A percentile compares a stretch with the other conserved stretches of the same genome.
These are phyloP conservation scores for Populus deltoides DNA, from an alignment of 345 rosid genomes.

Conservation along the genomic window DNA sequence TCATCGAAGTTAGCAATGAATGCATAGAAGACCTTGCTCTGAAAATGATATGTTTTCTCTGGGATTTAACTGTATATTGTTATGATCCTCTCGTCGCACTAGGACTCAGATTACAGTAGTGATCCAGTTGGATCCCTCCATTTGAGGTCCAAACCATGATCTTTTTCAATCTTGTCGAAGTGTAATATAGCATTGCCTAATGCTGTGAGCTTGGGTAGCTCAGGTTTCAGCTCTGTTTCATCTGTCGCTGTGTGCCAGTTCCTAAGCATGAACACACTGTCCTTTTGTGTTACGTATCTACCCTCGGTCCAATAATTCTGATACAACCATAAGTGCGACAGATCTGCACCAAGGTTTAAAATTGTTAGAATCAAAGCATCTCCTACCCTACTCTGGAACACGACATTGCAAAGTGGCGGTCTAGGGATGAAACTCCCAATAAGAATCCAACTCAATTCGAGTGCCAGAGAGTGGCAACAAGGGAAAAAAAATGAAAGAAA, in stretches of 20 bases:
- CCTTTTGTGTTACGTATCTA: not conserved
- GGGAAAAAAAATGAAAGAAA: too few relatives aligned
- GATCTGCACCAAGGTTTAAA: too few relatives aligned
- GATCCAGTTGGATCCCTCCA: too few relatives aligned
- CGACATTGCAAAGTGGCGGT: too few relatives aligned
- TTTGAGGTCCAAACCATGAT: not conserved
- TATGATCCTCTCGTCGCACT: not conserved
- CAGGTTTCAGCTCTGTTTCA: not conserved
- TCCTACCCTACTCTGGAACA: too few relatives aligned
- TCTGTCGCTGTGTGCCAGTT: not conserved
- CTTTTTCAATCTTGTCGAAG: not conserved
- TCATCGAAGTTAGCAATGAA: not conserved
- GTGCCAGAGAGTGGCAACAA: too few relatives aligned
- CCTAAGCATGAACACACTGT: not conserved
- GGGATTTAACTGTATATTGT: not conserved
- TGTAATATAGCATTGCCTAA: not conserved
- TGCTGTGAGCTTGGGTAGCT: not conserved
- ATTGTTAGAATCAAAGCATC: too few relatives aligned
- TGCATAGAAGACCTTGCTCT: too few relatives aligned
- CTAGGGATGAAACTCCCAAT: too few relatives aligned
- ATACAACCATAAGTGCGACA: too few relatives aligned
- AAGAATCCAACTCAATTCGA: too few relatives aligned
- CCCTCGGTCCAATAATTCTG: not conserved
- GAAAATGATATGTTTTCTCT: too few relatives aligned
- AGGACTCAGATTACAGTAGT: not conserved